Conservation (phyloP, 345 rosid species). For the Gossypium herbaceum region DNA sequence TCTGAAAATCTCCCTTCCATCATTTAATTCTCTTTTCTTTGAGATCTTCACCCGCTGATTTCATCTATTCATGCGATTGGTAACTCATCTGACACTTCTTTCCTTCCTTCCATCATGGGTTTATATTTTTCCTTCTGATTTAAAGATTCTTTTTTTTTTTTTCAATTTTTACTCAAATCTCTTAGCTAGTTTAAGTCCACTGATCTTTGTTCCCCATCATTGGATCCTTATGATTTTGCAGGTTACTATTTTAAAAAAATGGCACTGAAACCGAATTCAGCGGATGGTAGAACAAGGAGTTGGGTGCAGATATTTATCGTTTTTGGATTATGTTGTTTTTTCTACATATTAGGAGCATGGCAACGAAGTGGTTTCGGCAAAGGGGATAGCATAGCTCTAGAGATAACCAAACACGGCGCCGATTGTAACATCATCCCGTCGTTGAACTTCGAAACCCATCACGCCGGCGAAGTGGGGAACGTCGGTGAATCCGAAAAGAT, state of each 20-base stretch:
- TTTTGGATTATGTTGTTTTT: constrained; percentile 80
- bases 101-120: neutral
- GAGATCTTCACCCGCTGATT: constrained; percentile 1
- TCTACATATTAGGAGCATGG: constrained; percentile 95
- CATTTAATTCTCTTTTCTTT: neutral
- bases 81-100: constrained; percentile 10
- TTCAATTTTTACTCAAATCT: neutral
- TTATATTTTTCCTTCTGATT: neutral
- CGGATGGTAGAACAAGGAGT: constrained; percentile 82
- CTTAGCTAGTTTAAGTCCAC: neutral
- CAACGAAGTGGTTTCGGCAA: constrained; percentile 97
- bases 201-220: neutral
- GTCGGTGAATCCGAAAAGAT: constrained; percentile 46
- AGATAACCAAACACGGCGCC: constrained; percentile 69
- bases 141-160: neutral
- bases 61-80: constrained; percentile 19
- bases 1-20: constrained; percentile 5
- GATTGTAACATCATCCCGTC: constrained; percentile 76
- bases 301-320: constrained; percentile 78
- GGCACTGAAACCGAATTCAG: constrained; percentile 70
- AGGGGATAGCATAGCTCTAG: constrained; percentile 90
- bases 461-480: constrained; percentile 53
- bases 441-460: constrained; percentile 87
- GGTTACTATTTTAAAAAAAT: constrained; percentile 31
- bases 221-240: constrained; percentile 13